Base-by-base conservation (phyloP, 257 asterid species). In the Scutellaria barbata region DNA sequence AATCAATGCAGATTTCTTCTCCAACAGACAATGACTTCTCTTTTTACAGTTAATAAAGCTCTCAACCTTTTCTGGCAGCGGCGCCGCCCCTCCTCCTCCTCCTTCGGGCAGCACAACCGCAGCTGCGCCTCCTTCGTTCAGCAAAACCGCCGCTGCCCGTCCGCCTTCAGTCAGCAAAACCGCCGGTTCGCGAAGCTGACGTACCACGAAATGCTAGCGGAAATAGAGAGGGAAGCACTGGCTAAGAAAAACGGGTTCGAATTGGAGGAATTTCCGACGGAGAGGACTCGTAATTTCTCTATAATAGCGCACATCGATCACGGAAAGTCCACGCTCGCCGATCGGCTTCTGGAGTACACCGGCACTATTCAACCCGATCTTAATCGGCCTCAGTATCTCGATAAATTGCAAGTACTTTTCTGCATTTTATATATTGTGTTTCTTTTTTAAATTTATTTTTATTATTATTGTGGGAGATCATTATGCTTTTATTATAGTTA, bases 241-340 rank as follows among this genome's bases (percentile, higher is more conserved):
- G 62, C 72, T 7, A 10, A 11, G 60, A 67, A 67, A 16, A 67
- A 67, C 51, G 72, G 72, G 37, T 37, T 67, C 39, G 59, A 67
- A 35, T 66, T 66, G 59, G 40, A 30, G 8, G 14, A 63, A 13
- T 63, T 63, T 30, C 55, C 7, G 55, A 54, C 54, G 3, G 54
- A 42, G 11, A 20, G 6, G 18, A 85, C 88, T 65, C 87, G 97
- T 9, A 88, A 88, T 78, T 90, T 90, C 66, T 90, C 97, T 5
- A 90, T 90, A 17, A 83, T 90, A 66, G 97, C 97, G 2, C 97
- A 90, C 64, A 90, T 90, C 65, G 97, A 88, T 77, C 97, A 90
- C 58, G 97, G 97, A 7, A 90, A 90, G 76, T 90, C 97, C n/a
- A 90, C 97, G 5, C 81, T 90, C 8, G 97, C 97, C 72, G 97